Percentiles rank a stretch among this genome's conserved stretches.
phyloP scores from a whole-genome alignment of 1,139 yeast genomes.

The Kazachstania sp. region DNA sequence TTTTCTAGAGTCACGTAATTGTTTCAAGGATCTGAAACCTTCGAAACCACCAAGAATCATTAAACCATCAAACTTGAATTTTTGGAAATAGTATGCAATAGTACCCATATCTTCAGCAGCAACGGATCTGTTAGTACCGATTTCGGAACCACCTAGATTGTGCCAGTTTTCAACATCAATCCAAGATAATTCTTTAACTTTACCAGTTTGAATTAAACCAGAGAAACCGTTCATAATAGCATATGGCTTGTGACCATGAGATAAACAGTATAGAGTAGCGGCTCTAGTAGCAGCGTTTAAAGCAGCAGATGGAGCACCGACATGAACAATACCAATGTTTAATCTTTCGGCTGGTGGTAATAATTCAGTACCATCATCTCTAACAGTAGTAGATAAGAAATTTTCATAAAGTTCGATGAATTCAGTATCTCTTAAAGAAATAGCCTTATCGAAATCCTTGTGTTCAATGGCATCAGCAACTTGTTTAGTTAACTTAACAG shows the following conservation, averaged over 20 bases:
- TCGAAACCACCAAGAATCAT: constrained; percentile 75
- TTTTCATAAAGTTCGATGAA: constrained; percentile 59
- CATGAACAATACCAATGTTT: constrained; percentile 63
- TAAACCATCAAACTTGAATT: constrained; percentile 63
- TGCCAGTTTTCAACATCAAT: constrained; percentile 67
- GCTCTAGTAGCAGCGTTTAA: constrained; percentile 75
- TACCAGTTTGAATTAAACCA: constrained; percentile 69
- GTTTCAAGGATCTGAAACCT: constrained; percentile 61
- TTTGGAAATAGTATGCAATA: constrained; percentile 69
- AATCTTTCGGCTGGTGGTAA: constrained; percentile 51
- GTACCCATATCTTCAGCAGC: constrained; percentile 66
- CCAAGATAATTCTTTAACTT: constrained; percentile 56
- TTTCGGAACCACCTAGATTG: constrained; percentile 69
- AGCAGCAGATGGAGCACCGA: constrained; percentile 82
- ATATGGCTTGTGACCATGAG: constrained; percentile 64
- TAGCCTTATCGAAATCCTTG: constrained; percentile 56
- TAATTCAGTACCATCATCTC: constrained; percentile 46
- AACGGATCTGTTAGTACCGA: constrained; percentile 69
- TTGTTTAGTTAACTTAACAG: constrained; percentile 58
- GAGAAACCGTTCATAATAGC: constrained; percentile 72
- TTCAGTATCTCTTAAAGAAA: constrained; percentile 60
- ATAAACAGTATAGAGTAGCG: constrained; percentile 64
- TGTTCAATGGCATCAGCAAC: constrained; percentile 60
- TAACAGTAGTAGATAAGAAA: constrained; percentile 55
- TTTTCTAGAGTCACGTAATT: constrained; percentile 53